phyloP scores from a whole-genome alignment of 106 monocot genomes.

The Agapanthus africanus region DNA sequence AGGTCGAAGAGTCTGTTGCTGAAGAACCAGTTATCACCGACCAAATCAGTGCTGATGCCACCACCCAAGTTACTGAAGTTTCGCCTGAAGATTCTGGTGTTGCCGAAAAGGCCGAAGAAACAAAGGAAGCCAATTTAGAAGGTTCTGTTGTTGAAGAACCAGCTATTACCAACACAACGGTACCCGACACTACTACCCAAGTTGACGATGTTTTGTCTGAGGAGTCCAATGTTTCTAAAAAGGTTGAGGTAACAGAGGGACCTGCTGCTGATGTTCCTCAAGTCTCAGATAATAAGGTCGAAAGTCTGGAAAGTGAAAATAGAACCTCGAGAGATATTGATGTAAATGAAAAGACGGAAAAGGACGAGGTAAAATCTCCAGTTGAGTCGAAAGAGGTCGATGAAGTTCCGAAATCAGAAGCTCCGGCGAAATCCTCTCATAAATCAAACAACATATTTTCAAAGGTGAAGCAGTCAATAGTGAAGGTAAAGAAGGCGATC shows the following conservation, averaged over 20 bases:
- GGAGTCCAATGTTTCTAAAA: too few species aligned
- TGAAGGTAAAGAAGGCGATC: slow-evolving; percentile 48
- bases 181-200: too few species aligned
- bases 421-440: slow-evolving; percentile 18
- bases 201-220: too few species aligned
- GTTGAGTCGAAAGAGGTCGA: background rate
- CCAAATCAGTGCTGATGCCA: background rate
- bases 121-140: slow-evolving; percentile 3
- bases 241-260: too few species aligned
- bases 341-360: slow-evolving; percentile 4
- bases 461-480: slow-evolving; percentile 51
- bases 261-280: slow-evolving; percentile 6
- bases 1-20: too few species aligned
- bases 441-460: slow-evolving; percentile 35
- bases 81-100: background rate
- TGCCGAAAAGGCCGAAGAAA: slow-evolving; percentile 2
- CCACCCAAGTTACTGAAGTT: background rate
- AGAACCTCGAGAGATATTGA: slow-evolving; percentile 5
- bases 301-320: too few species aligned
- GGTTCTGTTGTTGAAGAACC: background rate
- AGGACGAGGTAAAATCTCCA: too few species aligned
- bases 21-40: too few species aligned
- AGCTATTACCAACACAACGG: too few species aligned
- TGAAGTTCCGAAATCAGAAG: slow-evolving; percentile 3
- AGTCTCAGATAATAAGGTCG: slow-evolving; percentile 4